Evolutionary conservation across 805 yeast species (phyloP), one percentile per base, ranked within the genome.

Genomic region (Teunomyces kruisii): DNA sequence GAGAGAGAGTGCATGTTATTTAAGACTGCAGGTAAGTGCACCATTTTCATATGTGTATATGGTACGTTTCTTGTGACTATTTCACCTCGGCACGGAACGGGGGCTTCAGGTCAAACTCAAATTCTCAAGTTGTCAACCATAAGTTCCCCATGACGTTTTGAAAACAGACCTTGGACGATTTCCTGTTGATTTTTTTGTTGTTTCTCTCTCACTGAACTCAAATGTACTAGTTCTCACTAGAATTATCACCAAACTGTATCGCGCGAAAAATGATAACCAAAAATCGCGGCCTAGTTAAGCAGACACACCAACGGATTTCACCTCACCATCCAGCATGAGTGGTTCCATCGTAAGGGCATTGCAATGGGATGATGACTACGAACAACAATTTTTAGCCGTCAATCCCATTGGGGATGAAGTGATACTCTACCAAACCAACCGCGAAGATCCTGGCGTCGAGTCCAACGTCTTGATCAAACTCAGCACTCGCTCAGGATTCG

Each of bases 371-470:
- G 53, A 56, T n/a, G 80, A 75, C 6, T 64, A 64, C 36, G 76
- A 73, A 36, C 87, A 84, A 56, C 76, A 74, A 40, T 84, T 80
- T 54, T 63, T 87, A 9, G 83, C 87, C 0, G 83, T 85, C 6
- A 84, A 81, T 51, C 94, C 96, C 1, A 75, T 87, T 24, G 83
- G 95, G 2, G 96, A 90, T 59, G 92, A 86, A 53, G 83, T 88
- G 2, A 68, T 84, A 0, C 71, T 87, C 9, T 84, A 83, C 56
- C 79, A 77, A 50, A 81, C 86, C 14, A 59, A 61, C 47, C 70
- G 58, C 43, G 64, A 61, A 39, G 70, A 70, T 22, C 75, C 76
- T 15, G 76, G 76, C 19, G 71, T 75, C 7, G 84, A 80, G 42
- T 56, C 67, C 42, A 77, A 77, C 39, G 80, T 77, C 9, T 68